Evolutionary conservation across 805 yeast genomes (phyloP), one percentile per base, ranked within the genome.

Genomic region (Wickerhamiella cacticola): DNA sequence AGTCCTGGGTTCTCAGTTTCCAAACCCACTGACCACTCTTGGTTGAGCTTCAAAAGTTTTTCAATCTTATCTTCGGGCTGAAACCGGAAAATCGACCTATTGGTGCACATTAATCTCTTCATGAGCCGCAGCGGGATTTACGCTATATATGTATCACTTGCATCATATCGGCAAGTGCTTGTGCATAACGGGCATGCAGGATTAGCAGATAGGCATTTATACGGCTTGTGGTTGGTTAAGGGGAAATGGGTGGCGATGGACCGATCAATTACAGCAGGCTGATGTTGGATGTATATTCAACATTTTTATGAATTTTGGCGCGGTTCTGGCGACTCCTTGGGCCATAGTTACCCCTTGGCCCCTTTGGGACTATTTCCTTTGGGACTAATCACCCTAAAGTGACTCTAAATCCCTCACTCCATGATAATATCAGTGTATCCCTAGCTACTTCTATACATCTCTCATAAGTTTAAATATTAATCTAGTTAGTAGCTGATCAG

Each of bases 1-100:
- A 83, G 64, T 41, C 71, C 70, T 0, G 86, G 81, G 56, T 77
- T 73, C 42, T 69, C 64, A 19, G 65, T 62, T 47, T 69, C 69
- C 51, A 77, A 67, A 16, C 64, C 48, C 28, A 56, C 51, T n/a
- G 73, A 68, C 78, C 78, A 73, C 31, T 60, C 59, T 36, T 51
- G 55, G 62, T 73, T 73, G 41, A 66, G 66, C 40, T 59, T 56
- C 28, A 73, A 60, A 45, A 71, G 59, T 18, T 59, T 48, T 38
- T 61, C 59, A 18, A 63, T 51, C 35, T 63, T 64, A 29, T 66
- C 67, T 5, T 63, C 53, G 34, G 63, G 59, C n/a, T 67, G 55
- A 49, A 60, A 60, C 21, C 60, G 51, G 56, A 61, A 62, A 21
- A 49, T 49, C 2, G 52, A 39, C 6, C 44, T 28, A 12, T 13